phyloP scores from a whole-genome alignment of 83 land plant genomes.

The Larix sibirica region DNA sequence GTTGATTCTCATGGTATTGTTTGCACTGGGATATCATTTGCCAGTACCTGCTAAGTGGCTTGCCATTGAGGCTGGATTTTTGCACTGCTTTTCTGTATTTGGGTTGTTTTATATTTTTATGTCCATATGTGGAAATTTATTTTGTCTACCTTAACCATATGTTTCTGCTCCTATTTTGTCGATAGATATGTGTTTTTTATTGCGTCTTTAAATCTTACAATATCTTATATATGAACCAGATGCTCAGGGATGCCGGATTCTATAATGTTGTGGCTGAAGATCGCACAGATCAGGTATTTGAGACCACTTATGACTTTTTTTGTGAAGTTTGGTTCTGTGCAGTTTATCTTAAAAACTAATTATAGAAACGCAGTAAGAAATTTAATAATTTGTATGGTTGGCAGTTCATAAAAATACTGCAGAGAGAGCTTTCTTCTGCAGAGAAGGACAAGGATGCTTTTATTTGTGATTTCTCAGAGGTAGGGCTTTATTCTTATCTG shows the following conservation, averaged over 20 bases:
- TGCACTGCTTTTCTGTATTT: neutral
- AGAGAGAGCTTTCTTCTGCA: slow-evolving; percentile 63
- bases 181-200: neutral
- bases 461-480: slow-evolving; percentile 85
- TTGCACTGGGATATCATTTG: neutral
- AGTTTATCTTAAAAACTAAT: neutral
- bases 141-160: neutral
- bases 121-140: neutral
- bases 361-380: neutral
- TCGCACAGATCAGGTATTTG: slow-evolving; percentile 83
- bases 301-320: neutral
- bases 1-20: too few relatives aligned
- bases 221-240: slow-evolving; percentile 38
- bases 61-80: neutral
- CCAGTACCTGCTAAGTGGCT: slow-evolving; percentile 2
- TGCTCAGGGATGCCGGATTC: slow-evolving; percentile 92
- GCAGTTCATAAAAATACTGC: slow-evolving; percentile 81
- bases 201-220: neutral
- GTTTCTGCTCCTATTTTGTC: neutral
- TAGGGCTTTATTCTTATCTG: slow-evolving; percentile 13
- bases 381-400: neutral
- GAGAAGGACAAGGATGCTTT: slow-evolving; percentile 80
- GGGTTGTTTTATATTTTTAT: neutral
- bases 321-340: neutral
- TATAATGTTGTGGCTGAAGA: slow-evolving; percentile 87